Evolutionary conservation across 2,329 filamentous ascomycete genomes (phyloP).

Genomic region (Zymoseptoria pseudotritici): DNA sequence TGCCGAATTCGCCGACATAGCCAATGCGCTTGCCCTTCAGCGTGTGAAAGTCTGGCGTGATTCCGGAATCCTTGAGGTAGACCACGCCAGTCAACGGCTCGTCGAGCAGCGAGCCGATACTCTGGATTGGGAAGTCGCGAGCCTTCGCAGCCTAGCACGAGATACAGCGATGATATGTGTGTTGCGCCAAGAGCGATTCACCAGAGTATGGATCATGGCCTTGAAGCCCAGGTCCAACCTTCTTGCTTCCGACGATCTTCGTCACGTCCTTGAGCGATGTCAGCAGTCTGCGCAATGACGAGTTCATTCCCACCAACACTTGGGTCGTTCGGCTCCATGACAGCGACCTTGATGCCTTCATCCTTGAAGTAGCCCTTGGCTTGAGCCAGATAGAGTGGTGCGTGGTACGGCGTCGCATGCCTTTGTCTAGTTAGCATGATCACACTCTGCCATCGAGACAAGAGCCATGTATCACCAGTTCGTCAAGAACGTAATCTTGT

Average conservation of each 20-base stretch:
- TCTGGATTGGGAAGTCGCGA: constrained; percentile 63
- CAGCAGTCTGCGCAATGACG: neutral
- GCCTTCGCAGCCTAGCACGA: constrained; percentile 56
- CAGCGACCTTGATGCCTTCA: constrained; percentile 68
- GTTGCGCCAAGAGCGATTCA: neutral
- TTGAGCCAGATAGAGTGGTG: constrained; percentile 69
- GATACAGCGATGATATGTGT: constrained; percentile 33
- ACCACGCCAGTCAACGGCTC: constrained; percentile 75
- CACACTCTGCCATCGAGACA: constrained; percentile 15
- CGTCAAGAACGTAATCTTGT: constrained; percentile 78
- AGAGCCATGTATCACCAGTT: constrained; percentile 55
- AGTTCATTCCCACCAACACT: constrained; percentile 43
- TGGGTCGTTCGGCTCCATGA: constrained; percentile 71
- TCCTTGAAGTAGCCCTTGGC: constrained; percentile 68
- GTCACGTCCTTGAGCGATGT: constrained; percentile 55
- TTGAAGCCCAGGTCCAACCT: constrained; percentile 75
- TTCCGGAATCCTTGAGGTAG: constrained; percentile 66
- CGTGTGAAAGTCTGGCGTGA: constrained; percentile 64
- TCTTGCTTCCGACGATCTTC: constrained; percentile 69
- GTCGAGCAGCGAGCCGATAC: constrained; percentile 67
- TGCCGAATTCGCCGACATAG: constrained; percentile 75
- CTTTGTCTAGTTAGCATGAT: constrained; percentile 35
- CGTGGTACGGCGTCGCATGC: constrained; percentile 77
- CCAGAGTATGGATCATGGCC: constrained; percentile 76
- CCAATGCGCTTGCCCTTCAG: constrained; percentile 71